Conservation (phyloP, 2,329 filamentous ascomycete genomes). For the Kalmusia sp. region DNA sequence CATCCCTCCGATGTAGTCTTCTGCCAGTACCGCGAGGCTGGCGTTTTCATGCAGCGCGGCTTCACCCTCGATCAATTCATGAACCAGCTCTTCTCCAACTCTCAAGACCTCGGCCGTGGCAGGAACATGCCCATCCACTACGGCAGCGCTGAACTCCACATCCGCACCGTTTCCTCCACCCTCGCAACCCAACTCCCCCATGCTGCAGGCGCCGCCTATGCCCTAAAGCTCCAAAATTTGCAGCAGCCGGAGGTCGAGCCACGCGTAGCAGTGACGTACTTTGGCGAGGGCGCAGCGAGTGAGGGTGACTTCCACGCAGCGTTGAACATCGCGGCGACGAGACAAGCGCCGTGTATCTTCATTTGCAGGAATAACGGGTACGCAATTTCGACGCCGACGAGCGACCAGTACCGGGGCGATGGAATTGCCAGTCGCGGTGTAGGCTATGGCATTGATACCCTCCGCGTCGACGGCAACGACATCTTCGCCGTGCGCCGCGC, state of each 20-base stretch:
- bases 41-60: conserved; percentile 87
- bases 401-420: conserved; percentile 91
- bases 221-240: conserved; percentile 79
- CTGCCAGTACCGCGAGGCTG: conserved; percentile 92
- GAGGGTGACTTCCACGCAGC: conserved; percentile 94
- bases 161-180: conserved; percentile 87
- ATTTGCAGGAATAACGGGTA: conserved; percentile 94
- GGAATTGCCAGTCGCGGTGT: conserved; percentile 87
- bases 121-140: conserved; percentile 99
- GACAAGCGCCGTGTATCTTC: conserved; percentile 86
- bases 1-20: conserved; percentile 89
- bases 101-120: conserved; percentile 77
- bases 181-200: conserved; percentile 90
- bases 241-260: conserved; percentile 69
- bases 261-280: conserved; percentile 81
- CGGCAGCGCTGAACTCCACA: conserved; percentile 81
- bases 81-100: conserved; percentile 91
- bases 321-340: conserved; percentile 87
- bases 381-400: conserved; percentile 86
- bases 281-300: conserved; percentile 87
- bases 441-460: conserved; percentile 93
- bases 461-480: conserved; percentile 93
- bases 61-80: conserved; percentile 91
- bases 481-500: conserved; percentile 87
- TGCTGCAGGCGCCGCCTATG: conserved; percentile 85